Percentiles rank a stretch among this genome's conserved stretches.
These are phyloP conservation scores for Articulospora tetracladia DNA, from an alignment of 495 filamentous ascomycete species.

Conservation along the genomic window DNA sequence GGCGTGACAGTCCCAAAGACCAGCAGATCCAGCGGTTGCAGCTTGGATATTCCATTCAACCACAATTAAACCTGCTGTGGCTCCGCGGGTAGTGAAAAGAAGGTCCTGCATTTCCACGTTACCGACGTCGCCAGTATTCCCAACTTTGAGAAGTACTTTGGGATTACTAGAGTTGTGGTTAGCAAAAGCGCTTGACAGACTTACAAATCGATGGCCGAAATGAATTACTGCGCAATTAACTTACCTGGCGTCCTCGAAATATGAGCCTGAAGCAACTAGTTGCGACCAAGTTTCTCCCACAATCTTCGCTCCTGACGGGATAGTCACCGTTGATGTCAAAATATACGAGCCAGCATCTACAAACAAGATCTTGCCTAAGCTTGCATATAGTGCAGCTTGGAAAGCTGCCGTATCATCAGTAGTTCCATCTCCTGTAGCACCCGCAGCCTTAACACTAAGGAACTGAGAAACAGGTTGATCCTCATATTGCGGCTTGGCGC, in stretches of 20 bases:
- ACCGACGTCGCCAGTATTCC: conserved; percentile 38
- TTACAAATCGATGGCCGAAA: too few species aligned
- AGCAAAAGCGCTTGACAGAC: neutral
- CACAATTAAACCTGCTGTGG: conserved; percentile 10
- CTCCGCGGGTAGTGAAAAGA: conserved; percentile 23
- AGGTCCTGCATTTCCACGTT: conserved; percentile 37
- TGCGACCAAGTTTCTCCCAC: conserved; percentile 36
- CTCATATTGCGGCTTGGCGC: conserved; percentile 63
- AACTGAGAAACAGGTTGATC: conserved; percentile 34
- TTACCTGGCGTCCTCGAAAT: neutral
- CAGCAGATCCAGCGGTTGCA: conserved; percentile 37
- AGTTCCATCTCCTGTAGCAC: conserved; percentile 32
- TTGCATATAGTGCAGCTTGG: conserved; percentile 22
- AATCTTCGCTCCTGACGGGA: neutral
- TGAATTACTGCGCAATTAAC: neutral
- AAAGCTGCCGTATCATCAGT: conserved; percentile 28
- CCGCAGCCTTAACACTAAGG: conserved; percentile 49
- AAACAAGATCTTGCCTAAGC: conserved; percentile 25
- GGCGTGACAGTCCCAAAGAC: conserved; percentile 64
- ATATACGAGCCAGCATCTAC: conserved; percentile 33
- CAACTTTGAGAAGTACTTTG: conserved; percentile 53
- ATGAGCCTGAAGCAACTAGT: conserved; percentile 26
- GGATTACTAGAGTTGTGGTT: conserved; percentile 43
- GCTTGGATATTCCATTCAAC: conserved; percentile 31
- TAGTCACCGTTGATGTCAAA: neutral